Conservation (phyloP, 1,284 basidiomycete genomes). For the Ganoderma lingzhi region DNA sequence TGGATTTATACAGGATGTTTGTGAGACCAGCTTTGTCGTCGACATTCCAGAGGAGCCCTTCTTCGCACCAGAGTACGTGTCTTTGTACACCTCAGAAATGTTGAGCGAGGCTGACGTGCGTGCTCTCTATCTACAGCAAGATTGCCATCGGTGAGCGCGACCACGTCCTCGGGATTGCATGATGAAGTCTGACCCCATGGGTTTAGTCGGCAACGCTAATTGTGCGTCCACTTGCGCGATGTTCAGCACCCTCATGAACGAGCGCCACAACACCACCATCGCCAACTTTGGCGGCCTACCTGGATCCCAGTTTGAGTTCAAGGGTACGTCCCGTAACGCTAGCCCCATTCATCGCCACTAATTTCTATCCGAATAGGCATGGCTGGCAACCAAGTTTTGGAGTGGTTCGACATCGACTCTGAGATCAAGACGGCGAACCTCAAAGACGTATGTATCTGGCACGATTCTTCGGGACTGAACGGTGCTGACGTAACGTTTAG, state of each 20-base stretch:
- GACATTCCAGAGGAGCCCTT: constrained; percentile 56
- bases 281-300: constrained; percentile 70
- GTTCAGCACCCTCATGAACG: constrained; percentile 71
- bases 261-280: constrained; percentile 61
- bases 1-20: constrained; percentile 41
- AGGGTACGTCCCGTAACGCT: constrained; percentile 48
- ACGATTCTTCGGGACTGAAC: not conserved
- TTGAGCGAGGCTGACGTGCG: not conserved
- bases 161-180: not conserved
- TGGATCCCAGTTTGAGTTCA: constrained; percentile 59
- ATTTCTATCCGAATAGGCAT: constrained; percentile 47
- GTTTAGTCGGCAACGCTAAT: constrained; percentile 52
- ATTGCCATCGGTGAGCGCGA: constrained; percentile 57
- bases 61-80: constrained; percentile 57
- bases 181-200: not conserved
- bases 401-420: constrained; percentile 68
- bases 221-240: constrained; percentile 74
- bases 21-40: constrained; percentile 47
- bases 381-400: constrained; percentile 72
- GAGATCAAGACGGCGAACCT: constrained; percentile 71
- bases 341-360: not conserved
- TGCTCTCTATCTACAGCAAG: constrained; percentile 45
- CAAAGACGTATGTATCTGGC: constrained; percentile 52
- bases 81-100: not conserved
- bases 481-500: constrained; percentile 39